A percentile compares a stretch with the other conserved stretches of the same genome.
phyloP scores from a whole-genome alignment of 352 stramenopile genomes.

The Pythium dissotocum region DNA sequence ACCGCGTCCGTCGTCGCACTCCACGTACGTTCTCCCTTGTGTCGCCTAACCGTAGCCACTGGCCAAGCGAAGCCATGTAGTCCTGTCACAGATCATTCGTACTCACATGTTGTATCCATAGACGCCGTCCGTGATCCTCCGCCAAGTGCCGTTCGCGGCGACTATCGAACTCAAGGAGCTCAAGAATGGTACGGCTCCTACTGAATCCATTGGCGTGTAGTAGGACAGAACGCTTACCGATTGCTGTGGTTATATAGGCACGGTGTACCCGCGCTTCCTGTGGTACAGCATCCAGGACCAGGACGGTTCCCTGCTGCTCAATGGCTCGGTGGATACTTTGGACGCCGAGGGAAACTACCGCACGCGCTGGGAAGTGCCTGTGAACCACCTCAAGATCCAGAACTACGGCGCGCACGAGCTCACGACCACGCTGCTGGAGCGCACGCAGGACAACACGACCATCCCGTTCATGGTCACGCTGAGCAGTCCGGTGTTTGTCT shows the following conservation, averaged over 20 bases:
- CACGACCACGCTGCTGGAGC: conserved; percentile 44
- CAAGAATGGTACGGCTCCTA: conserved; percentile 50
- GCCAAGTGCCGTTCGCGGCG: conserved; percentile 65
- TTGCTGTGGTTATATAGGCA: conserved; percentile 32
- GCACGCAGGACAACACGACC: conserved; percentile 33
- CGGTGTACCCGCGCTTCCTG: conserved; percentile 66
- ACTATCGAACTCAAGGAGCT: conserved; percentile 67
- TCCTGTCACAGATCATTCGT: not conserved
- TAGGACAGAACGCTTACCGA: not conserved
- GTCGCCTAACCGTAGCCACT: no score
- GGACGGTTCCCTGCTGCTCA: conserved; percentile 47
- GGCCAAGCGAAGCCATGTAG: not conserved
- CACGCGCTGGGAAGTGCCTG: conserved; percentile 37
- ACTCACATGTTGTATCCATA: conserved; percentile 25
- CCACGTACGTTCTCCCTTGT: conserved; percentile 1
- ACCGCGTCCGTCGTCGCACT: conserved; percentile 11
- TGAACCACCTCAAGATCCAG: conserved; percentile 49
- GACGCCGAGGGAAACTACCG: conserved; percentile 68
- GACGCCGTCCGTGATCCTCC: conserved; percentile 71
- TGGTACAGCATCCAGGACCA: conserved; percentile 58
- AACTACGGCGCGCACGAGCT: conserved; percentile 51
- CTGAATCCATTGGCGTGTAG: conserved; percentile 13
- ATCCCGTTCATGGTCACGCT: conserved; percentile 40
- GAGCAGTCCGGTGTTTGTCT: conserved; percentile 53
- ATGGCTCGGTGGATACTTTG: conserved; percentile 65